phyloP scores from a whole-genome alignment of 768 basidiomycete species.

The Tricholoma matsutake region DNA sequence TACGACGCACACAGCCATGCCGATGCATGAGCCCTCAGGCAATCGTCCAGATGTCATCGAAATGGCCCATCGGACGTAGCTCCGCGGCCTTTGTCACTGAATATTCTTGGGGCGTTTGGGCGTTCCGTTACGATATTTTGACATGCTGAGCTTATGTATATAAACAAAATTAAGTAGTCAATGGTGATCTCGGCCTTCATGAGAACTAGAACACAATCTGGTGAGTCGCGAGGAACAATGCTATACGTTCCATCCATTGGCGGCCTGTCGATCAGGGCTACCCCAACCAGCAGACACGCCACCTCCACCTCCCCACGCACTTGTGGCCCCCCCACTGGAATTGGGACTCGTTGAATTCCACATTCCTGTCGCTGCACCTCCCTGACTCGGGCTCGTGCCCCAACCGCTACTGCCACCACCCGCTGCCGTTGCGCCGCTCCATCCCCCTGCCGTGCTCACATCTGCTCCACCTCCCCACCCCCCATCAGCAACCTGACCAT shows the following conservation, averaged over 20 bases:
- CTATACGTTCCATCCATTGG: slow-evolving; percentile 55
- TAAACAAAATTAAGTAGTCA: neutral
- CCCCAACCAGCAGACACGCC: slow-evolving; percentile 43
- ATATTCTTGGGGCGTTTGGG: neutral
- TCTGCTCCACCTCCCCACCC: slow-evolving; percentile 14
- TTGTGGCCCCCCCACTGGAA: slow-evolving; percentile 19
- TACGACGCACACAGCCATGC: slow-evolving; percentile 13
- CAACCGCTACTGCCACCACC: slow-evolving; percentile 20
- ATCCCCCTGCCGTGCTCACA: slow-evolving; percentile 28
- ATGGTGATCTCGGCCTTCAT: neutral
- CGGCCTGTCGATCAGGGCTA: slow-evolving; percentile 44
- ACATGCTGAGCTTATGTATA: neutral
- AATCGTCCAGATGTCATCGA: slow-evolving; percentile 28
- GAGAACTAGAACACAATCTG: neutral
- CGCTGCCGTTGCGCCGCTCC: slow-evolving; percentile 24
- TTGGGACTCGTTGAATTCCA: slow-evolving; percentile 22
- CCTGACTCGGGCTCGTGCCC: slow-evolving; percentile 25
- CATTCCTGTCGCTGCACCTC: slow-evolving; percentile 16
- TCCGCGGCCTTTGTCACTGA: neutral
- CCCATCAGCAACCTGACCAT: slow-evolving; percentile 24
- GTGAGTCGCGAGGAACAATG: neutral
- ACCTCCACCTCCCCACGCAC: slow-evolving; percentile 34
- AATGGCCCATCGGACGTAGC: slow-evolving; percentile 20
- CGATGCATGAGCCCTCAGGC: slow-evolving; percentile 10
- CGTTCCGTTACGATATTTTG: neutral